Conservation (phyloP, 2,329 filamentous ascomycete species). For the Pestalotiopsis fici region DNA sequence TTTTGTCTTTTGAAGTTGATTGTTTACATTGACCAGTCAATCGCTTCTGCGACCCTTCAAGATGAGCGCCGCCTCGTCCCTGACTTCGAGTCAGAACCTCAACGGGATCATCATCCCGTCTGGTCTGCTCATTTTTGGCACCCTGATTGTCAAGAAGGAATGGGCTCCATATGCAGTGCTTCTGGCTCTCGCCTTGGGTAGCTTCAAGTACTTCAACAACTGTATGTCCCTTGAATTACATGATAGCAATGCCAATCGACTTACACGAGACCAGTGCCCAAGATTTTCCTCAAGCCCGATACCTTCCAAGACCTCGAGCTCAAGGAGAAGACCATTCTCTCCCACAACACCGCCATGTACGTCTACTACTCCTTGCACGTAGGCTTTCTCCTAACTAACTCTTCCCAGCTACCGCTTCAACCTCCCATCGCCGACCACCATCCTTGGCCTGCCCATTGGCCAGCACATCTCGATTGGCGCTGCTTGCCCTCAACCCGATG, state of each 20-base stretch:
- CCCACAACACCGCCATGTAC: slow-evolving; percentile 97
- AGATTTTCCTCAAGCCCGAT: slow-evolving; percentile 83
- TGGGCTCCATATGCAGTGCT: slow-evolving; percentile 72
- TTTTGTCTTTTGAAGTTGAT: not conserved
- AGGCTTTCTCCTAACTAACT: slow-evolving; percentile 10
- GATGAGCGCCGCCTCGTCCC: slow-evolving; percentile 38
- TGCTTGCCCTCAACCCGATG: slow-evolving; percentile 66
- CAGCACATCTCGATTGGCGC: slow-evolving; percentile 98
- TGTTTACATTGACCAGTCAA: not conserved
- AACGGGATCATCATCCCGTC: slow-evolving; percentile 84
- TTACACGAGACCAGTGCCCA: slow-evolving; percentile 56
- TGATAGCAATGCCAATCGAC: slow-evolving; percentile 10
- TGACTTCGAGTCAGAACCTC: slow-evolving; percentile 64
- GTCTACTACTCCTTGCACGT: slow-evolving; percentile 26
- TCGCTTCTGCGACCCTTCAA: slow-evolving; percentile 14
- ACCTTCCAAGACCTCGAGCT: slow-evolving; percentile 91
- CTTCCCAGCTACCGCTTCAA: slow-evolving; percentile 82
- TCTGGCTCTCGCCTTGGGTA: slow-evolving; percentile 65
- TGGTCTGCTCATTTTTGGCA: slow-evolving; percentile 75
- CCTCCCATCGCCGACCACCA: slow-evolving; percentile 74
- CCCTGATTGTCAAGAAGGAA: slow-evolving; percentile 76
- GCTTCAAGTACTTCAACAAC: slow-evolving; percentile 70
- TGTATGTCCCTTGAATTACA: slow-evolving; percentile 53
- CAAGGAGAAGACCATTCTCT: slow-evolving; percentile 91
- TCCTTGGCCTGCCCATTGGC: slow-evolving; percentile 95